Evolutionary conservation across 108 stramenopile species (phyloP), one percentile per base, ranked within the genome.

Genomic region (Conticribra guillardii): DNA sequence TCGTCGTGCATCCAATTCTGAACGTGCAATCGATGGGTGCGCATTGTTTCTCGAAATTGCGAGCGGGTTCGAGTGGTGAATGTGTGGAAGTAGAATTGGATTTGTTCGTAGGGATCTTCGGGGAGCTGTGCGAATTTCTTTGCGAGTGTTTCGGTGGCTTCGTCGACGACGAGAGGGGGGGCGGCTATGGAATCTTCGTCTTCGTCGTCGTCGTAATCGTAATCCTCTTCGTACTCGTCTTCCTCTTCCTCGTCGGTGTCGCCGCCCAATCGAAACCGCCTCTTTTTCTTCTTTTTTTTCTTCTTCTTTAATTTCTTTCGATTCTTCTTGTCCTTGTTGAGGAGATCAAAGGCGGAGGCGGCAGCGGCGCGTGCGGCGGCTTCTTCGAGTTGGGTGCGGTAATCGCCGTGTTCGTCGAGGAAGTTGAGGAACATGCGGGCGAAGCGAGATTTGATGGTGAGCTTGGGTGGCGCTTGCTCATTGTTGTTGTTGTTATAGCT

Each of bases 41-140:
- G n/a, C n/a, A n/a, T n/a, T n/a, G n/a, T n/a, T n/a, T n/a, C n/a
- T n/a, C n/a, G n/a, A n/a, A 64, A 23, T 57, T 80, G 71, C 5
- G 21, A 15, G 15, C 22, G 26, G 37, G 67, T 58, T 1, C 79
- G 61, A 16, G 50, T 31, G 18, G 31, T 50, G 27, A 80, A 69
- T 18, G 79, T 73, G 8, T 45, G 54, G 26, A 69, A 51, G 62
- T 80, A 80, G 50, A 73, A 73, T 59, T 73, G 79, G 28, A 80
- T 71, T 54, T 80, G 79, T 30, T 80, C 79, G 62, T 80, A 80
- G 29, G 79, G 79, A 52, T 80, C 79, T 34, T 80, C 72, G 9
- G 79, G 79, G 18, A 73, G 61, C 5, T 26, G 41, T 44, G 51
- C 50, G 21, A 18, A 37, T 17, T 44, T 58, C 17, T 28, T 46